Percentiles rank a stretch among this genome's conserved stretches.
Conservation (phyloP, 768 basidiomycete genomes). For the Crepidotus variabilis region DNA sequence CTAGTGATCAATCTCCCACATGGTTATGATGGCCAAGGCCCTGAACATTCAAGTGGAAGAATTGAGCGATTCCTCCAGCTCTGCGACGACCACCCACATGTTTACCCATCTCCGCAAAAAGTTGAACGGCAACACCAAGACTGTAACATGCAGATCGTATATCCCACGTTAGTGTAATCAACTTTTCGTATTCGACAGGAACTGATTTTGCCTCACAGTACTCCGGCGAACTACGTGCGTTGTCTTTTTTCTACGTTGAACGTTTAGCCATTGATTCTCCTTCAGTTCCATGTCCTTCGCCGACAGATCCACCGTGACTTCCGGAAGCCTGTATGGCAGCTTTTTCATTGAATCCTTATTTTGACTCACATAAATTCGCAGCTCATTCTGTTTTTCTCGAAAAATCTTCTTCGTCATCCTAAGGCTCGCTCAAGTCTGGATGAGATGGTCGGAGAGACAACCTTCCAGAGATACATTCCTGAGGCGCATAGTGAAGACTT, state of each 20-base stretch:
- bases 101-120: slow-evolving; percentile 87
- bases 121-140: slow-evolving; percentile 96
- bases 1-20: slow-evolving; percentile 88
- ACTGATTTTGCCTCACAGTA: slow-evolving; percentile 40
- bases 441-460: slow-evolving; percentile 86
- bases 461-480: slow-evolving; percentile 93
- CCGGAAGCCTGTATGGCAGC: slow-evolving; percentile 79
- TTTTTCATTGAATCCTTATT: background rate
- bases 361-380: slow-evolving; percentile 21
- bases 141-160: slow-evolving; percentile 99
- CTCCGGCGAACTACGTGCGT: slow-evolving; percentile 88
- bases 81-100: slow-evolving; percentile 93
- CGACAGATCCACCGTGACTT: slow-evolving; percentile 97
- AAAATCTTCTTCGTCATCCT: slow-evolving; percentile 94
- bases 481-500: slow-evolving; percentile 68
- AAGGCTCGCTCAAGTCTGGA: slow-evolving; percentile 79
- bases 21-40: slow-evolving; percentile 98
- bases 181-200: background rate
- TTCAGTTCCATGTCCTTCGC: slow-evolving; percentile 91
- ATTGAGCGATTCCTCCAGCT: slow-evolving; percentile 97
- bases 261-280: slow-evolving; percentile 1
- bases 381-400: slow-evolving; percentile 97
- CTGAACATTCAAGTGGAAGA: slow-evolving; percentile 95
- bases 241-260: background rate
- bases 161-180: slow-evolving; percentile 71